Conservation (phyloP, 2,329 filamentous ascomycete species). For the Aspergillus sp. region DNA sequence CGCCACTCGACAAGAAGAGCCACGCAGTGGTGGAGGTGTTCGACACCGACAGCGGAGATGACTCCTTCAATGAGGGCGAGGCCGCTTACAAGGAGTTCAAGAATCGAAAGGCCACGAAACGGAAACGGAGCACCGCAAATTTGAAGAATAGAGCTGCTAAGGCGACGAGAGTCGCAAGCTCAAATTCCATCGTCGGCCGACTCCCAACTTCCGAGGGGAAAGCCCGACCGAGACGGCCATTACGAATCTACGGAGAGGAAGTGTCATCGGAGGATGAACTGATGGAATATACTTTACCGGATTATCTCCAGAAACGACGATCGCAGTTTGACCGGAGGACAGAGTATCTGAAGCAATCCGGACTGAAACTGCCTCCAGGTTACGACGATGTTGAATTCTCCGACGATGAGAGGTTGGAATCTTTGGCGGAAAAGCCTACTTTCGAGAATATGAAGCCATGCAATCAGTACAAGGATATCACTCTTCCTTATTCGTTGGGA, state of each 20-base stretch:
- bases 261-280: constrained; percentile 56
- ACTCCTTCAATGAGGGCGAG: constrained; percentile 43
- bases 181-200: constrained; percentile 42
- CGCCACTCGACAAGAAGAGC: constrained; percentile 18
- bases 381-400: constrained; percentile 77
- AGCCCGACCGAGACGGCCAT: constrained; percentile 30
- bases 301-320: constrained; percentile 71
- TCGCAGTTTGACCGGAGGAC: constrained; percentile 66
- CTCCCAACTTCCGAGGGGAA: constrained; percentile 32
- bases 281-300: constrained; percentile 65
- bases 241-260: constrained; percentile 47
- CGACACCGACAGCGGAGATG: constrained; percentile 30
- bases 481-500: constrained; percentile 73
- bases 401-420: constrained; percentile 64
- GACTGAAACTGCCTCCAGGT: constrained; percentile 74
- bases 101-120: constrained; percentile 57
- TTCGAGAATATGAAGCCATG: constrained; percentile 66
- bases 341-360: constrained; percentile 64
- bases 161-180: constrained; percentile 45
- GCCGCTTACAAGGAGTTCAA: constrained; percentile 65
- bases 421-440: constrained; percentile 68
- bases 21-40: constrained; percentile 22
- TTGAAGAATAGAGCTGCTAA: constrained; percentile 49
- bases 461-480: constrained; percentile 72
- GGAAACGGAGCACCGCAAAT: constrained; percentile 54